Base-by-base conservation (phyloP, 805 yeast genomes). In the Tetrapisispora fleetii region DNA sequence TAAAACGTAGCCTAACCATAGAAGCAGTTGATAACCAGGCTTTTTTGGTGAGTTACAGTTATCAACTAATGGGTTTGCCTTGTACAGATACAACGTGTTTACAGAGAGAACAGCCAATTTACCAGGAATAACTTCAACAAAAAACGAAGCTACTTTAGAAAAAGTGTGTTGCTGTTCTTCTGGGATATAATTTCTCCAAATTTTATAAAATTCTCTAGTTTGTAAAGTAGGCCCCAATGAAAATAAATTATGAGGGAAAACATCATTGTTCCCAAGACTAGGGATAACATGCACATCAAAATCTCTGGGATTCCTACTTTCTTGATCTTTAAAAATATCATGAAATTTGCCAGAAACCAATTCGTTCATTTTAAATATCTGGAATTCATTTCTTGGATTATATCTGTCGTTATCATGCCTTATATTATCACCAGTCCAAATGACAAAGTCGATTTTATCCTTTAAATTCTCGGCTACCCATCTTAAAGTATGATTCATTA, bases 381-480 rank as follows among this genome's bases (percentile, higher is more conserved):
- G 78, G 50, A 60, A 58, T 58, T 86, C 95, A 1, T 85, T 78
- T 69, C 96, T 76, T 2, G 95, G 96, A 58, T 68, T 67, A 19
- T 63, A 61, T 60, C 95, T 71, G 65, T 86, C 95, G 57, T 82
- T 84, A 63, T 86, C 95, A 63, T 86, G 95, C 48, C 95, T 73
- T 42, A 85, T 78, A 57, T 86, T 87, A 65, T 87, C 96, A 32
- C 96, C 96, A 0, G 95, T 86, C 95, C 95, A 87, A 14, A 87
- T 76, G 13, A 87, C 81, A 65, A 87, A 87, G 63, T 87, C 96
- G 44, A 87, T 80, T 54, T 86, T 80, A 63, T 85, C 93, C 51
- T 72, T 77, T 50, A 87, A 63, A 51, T 85, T 80, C 13, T 71
- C 69, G 19, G 72, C 64, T 2, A 87, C 68, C 93, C 95, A 87